Conservation (phyloP, 257 asterid species). For the Solanum dulcamara region DNA sequence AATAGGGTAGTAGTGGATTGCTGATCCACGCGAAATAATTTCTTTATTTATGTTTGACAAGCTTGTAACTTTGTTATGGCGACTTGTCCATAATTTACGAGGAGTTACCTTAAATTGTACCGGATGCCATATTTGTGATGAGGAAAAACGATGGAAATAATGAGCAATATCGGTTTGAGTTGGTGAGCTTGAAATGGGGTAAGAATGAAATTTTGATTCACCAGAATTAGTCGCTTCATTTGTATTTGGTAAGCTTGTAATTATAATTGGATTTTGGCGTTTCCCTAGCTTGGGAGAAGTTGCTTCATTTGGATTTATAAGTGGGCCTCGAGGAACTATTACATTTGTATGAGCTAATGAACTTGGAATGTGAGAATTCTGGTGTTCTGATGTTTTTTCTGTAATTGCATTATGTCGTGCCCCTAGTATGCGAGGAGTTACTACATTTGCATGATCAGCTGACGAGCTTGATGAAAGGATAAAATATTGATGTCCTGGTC, state of each 20-base stretch:
- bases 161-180: background rate
- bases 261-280: background rate
- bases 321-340: background rate
- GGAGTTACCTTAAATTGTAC: background rate
- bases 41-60: background rate
- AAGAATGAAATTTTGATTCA: background rate
- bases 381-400: background rate
- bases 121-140: background rate
- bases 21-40: background rate
- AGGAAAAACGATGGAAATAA: background rate
- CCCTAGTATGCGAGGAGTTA: background rate
- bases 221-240: background rate
- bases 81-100: no score
- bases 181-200: background rate
- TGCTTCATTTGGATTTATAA: background rate
- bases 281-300: background rate
- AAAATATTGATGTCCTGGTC: background rate
- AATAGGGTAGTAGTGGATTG: background rate
- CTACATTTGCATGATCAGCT: background rate
- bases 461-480: background rate
- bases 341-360: background rate
- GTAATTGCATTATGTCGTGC: background rate
- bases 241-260: background rate
- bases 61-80: background rate
- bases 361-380: background rate